A percentile compares a stretch with the other conserved stretches of the same genome.
These are phyloP conservation scores for Taxawa tesnikishii DNA, from an alignment of 2,329 filamentous ascomycete genomes.

Conservation along the genomic window DNA sequence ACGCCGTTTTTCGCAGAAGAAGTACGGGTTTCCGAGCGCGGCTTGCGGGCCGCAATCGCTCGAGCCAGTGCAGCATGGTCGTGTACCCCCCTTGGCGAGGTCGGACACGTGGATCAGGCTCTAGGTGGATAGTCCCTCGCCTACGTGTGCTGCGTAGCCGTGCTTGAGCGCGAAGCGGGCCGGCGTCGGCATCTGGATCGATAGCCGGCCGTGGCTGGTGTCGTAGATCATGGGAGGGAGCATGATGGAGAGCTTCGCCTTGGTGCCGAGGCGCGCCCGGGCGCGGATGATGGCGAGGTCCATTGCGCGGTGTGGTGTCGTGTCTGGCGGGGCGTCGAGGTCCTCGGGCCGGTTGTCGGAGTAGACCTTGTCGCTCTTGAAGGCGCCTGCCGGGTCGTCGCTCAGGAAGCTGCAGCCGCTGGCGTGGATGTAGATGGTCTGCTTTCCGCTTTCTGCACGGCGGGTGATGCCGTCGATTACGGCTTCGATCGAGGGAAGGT, in stretches of 20 bases:
- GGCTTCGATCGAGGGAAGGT: conserved; percentile 32
- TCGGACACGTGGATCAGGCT: conserved; percentile 36
- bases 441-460: conserved; percentile 23
- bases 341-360: conserved; percentile 27
- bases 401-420: conserved; percentile 30
- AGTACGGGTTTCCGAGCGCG: conserved; percentile 33
- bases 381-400: conserved; percentile 23
- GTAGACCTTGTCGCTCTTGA: conserved; percentile 27
- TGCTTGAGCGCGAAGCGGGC: conserved; percentile 36
- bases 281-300: conserved; percentile 31
- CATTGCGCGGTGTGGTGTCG: conserved; percentile 31
- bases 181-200: conserved; percentile 36
- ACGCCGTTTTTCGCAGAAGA: conserved; percentile 35
- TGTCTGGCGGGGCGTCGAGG: conserved; percentile 29
- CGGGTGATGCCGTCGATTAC: conserved; percentile 31
- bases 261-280: conserved; percentile 22
- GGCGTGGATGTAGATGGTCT: conserved; percentile 38
- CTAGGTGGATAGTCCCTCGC: conserved; percentile 29
- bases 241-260: conserved; percentile 35
- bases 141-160: conserved; percentile 32
- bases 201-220: conserved; percentile 25
- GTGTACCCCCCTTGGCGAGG: conserved; percentile 34
- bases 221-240: conserved; percentile 37
- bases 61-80: conserved; percentile 32
- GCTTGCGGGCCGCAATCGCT: conserved; percentile 18